Evolutionary conservation across 768 basidiomycete genomes (phyloP), one percentile per base, ranked within the genome.

Genomic region (Leccinum fibrillosum): DNA sequence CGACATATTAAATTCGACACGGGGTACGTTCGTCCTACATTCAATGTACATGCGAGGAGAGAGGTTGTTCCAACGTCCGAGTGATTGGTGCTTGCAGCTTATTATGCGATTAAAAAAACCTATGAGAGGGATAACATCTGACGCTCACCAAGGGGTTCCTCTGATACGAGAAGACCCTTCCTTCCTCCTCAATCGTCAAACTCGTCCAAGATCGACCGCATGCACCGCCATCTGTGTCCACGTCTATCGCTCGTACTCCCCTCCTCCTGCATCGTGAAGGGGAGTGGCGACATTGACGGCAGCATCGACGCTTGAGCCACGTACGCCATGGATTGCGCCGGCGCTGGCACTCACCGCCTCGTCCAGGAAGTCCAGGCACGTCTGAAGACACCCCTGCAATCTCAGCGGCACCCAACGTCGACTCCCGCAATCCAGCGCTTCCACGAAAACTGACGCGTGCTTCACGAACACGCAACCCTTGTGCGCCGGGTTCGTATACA

Each of bases 381-480:
- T 84, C 52, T 57, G 62, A 19, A 72, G 67, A 69, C 89, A 92
- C 0, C 89, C 89, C 28, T 28, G 26, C 86, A 74, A 91, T 53
- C 12, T 45, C 44, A 23, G 2, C 10, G 5, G 44, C 44, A 45
- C 44, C 44, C 82, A 0, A 86, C 73, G n/a, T 73, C 68, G 23
- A 78, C 75, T 6, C 82, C 81, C 0, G 81, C 84, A 26, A 88
- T 72, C 12, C 57, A 71, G 7, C 66, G 72, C 65, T 86, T 86
- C 89, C 89, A 91, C 3, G 85, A 82, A 59, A 77, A 81, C 82
- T 64, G 88, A 87, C 3, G 37, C 80, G 49, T 80, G 84, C 13
- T 25, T 25, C 23, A 25, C 23, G 25, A 25, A 25, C 25, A 84
- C 67, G 0, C 67, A 61, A 0, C 63, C 66, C 19, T 32, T 25